A percentile compares a stretch with the other conserved stretches of the same genome.
phyloP scores from a whole-genome alignment of 202 grass and related monocot genomes.

The Hordeum pubiflorum region DNA sequence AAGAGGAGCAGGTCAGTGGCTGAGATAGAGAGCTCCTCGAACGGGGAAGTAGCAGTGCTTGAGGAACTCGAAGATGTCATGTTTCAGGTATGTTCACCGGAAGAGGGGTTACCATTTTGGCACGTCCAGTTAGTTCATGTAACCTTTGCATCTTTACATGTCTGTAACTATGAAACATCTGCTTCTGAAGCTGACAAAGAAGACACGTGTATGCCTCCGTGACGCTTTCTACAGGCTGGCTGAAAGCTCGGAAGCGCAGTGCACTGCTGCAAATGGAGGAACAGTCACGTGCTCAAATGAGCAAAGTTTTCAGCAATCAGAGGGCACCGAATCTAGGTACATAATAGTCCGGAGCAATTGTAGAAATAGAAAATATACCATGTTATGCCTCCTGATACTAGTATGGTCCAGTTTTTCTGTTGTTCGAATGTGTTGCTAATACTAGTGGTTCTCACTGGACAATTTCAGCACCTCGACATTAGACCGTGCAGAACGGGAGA shows the following conservation, averaged over 20 bases:
- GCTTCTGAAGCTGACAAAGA: conserved; percentile 48
- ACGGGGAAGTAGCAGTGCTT: conserved; percentile 38
- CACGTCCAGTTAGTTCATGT: background rate
- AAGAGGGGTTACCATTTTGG: background rate
- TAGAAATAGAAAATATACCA: background rate
- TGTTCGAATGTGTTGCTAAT: background rate
- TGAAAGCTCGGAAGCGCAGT: conserved; percentile 25
- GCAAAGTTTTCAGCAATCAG: background rate
- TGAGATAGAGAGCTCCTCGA: background rate
- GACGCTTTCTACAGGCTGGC: conserved; percentile 78
- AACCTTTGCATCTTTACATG: background rate
- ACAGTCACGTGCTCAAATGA: background rate
- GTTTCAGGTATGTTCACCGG: conserved; percentile 42
- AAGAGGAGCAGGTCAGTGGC: background rate
- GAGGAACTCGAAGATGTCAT: conserved; percentile 54
- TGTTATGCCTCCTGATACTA: background rate
- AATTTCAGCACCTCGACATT: conserved; percentile 23
- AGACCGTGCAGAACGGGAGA: conserved; percentile 23
- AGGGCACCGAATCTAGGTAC: conserved; percentile 19
- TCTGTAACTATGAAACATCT: background rate
- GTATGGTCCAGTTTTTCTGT: background rate
- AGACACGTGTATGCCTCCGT: conserved; percentile 59
- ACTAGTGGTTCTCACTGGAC: background rate
- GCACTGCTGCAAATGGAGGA: background rate
- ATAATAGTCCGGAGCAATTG: background rate